Percentiles rank a stretch among this genome's conserved stretches.
These are phyloP conservation scores for Allium cepa DNA, from an alignment of 106 monocot species.

Conservation along the genomic window DNA sequence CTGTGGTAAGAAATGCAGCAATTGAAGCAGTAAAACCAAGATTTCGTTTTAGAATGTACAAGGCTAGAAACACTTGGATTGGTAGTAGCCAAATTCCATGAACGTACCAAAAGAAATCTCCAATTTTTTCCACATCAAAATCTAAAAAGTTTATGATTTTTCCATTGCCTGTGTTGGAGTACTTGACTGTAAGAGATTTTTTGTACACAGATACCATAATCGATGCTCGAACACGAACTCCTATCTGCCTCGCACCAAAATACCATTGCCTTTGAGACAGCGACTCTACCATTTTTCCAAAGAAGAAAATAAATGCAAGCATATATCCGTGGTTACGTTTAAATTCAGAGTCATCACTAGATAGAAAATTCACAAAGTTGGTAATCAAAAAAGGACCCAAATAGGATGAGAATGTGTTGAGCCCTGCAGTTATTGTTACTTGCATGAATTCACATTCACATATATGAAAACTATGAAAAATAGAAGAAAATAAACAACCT, in stretches of 20 bases:
- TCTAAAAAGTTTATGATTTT: slow-evolving; percentile 66
- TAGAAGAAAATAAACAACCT: background rate
- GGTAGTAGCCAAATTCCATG: slow-evolving; percentile 82
- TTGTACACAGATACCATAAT: slow-evolving; percentile 58
- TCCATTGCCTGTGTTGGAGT: slow-evolving; percentile 26
- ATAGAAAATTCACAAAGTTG: slow-evolving; percentile 66
- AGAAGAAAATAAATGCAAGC: slow-evolving; percentile 65
- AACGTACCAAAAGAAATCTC: slow-evolving; percentile 81
- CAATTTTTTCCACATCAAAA: slow-evolving; percentile 63
- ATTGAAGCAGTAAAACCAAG: slow-evolving; percentile 53
- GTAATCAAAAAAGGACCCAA: slow-evolving; percentile 67
- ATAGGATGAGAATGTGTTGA: slow-evolving; percentile 72
- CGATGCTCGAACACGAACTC: slow-evolving; percentile 57
- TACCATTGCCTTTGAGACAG: slow-evolving; percentile 87
- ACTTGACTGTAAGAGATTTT: slow-evolving; percentile 46
- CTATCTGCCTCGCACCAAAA: slow-evolving; percentile 71
- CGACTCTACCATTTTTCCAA: slow-evolving; percentile 64
- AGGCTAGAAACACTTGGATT: slow-evolving; percentile 62
- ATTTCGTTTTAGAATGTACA: slow-evolving; percentile 52
- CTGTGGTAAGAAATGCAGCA: slow-evolving; percentile 47
- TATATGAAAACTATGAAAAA: background rate
- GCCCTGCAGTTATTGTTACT: slow-evolving; percentile 22
- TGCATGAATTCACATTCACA: background rate
- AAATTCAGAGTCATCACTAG: slow-evolving; percentile 11
- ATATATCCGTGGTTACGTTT: slow-evolving; percentile 31